Percentiles rank a stretch among this genome's conserved stretches.
Evolutionary conservation across 2,329 filamentous ascomycete species (phyloP).

Genomic region (Beauveria medogensis): DNA sequence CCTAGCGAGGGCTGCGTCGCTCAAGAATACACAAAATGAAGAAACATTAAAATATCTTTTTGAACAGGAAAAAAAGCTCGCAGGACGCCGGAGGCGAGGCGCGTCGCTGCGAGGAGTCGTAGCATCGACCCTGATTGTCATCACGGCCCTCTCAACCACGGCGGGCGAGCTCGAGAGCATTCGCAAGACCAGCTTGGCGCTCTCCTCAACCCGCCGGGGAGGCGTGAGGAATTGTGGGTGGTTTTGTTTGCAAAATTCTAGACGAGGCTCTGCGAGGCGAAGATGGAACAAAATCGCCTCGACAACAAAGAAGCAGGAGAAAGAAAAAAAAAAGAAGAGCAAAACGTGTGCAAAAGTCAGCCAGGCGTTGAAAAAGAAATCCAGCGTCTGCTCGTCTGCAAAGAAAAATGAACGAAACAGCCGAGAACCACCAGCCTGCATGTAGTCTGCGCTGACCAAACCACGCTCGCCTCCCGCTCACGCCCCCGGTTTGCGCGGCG

Average conservation of each 20-base stretch:
- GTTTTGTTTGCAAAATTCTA: conserved; percentile 14
- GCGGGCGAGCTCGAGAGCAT: conserved; percentile 14
- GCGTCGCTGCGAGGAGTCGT: conserved; percentile 33
- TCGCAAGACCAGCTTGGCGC: conserved; percentile 39
- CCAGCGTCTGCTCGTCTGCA: conserved; percentile 16
- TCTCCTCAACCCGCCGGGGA: conserved; percentile 21
- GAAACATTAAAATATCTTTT: conserved; percentile 6
- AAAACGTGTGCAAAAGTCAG: conserved; percentile 14
- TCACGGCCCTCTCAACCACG: conserved; percentile 17
- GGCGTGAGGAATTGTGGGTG: conserved; percentile 17
- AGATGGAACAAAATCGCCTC: conserved; percentile 11
- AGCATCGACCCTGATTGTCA: conserved; percentile 45
- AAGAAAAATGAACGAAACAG: neutral
- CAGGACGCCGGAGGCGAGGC: conserved; percentile 14
- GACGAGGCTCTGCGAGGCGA: conserved; percentile 18
- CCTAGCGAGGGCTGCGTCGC: conserved; percentile 10
- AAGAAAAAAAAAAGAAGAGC: conserved; percentile 9
- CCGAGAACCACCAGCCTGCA: conserved; percentile 2
- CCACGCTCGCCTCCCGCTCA: conserved; percentile 2
- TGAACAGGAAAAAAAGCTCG: conserved; percentile 12
- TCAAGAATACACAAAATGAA: conserved; percentile 23
- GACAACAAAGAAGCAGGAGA: conserved; percentile 21
- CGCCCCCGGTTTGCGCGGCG: neutral
- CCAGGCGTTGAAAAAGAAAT: conserved; percentile 18
- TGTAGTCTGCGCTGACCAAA: conserved; percentile 15